Conservation (phyloP, 805 yeast species). For the Vanderwaltozyma polyspora region DNA sequence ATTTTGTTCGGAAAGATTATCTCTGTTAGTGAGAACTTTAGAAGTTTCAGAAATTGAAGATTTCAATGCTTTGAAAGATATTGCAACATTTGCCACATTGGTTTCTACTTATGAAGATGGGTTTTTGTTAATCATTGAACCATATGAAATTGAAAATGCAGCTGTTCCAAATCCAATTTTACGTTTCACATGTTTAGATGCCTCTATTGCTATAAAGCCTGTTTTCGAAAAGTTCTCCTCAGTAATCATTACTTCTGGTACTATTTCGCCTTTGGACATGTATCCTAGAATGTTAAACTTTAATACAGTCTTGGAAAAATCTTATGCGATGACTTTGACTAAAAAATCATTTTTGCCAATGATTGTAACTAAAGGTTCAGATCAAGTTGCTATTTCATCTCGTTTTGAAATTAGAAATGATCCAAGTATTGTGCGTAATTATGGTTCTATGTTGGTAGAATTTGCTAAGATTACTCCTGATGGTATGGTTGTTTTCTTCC, state of each 20-base stretch:
- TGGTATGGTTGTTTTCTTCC: constrained; percentile 96
- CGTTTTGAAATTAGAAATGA: constrained; percentile 95
- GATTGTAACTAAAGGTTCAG: constrained; percentile 95
- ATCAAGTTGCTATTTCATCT: constrained; percentile 93
- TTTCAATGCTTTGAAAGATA: constrained; percentile 83
- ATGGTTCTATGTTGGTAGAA: constrained; percentile 85
- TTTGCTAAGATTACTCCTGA: constrained; percentile 94
- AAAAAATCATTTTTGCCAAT: constrained; percentile 87
- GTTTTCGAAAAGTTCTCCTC: constrained; percentile 88
- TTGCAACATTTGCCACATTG: constrained; percentile 92
- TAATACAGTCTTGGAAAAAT: constrained; percentile 86
- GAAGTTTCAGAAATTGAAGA: constrained; percentile 86
- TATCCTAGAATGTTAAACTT: constrained; percentile 94
- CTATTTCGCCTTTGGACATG: constrained; percentile 97
- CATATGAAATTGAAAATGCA: constrained; percentile 88
- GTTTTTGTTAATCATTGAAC: constrained; percentile 83
- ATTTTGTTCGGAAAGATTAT: constrained; percentile 85
- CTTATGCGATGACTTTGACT: constrained; percentile 91
- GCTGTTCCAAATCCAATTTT: constrained; percentile 95
- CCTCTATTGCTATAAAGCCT: constrained; percentile 95
- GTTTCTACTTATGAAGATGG: constrained; percentile 94
- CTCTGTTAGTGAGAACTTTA: constrained; percentile 77
- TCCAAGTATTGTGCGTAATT: constrained; percentile 94
- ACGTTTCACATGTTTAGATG: constrained; percentile 90
- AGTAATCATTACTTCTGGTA: constrained; percentile 92